phyloP scores from a whole-genome alignment of 202 grass and related monocot species.

The Sporobolus alterniflorus region DNA sequence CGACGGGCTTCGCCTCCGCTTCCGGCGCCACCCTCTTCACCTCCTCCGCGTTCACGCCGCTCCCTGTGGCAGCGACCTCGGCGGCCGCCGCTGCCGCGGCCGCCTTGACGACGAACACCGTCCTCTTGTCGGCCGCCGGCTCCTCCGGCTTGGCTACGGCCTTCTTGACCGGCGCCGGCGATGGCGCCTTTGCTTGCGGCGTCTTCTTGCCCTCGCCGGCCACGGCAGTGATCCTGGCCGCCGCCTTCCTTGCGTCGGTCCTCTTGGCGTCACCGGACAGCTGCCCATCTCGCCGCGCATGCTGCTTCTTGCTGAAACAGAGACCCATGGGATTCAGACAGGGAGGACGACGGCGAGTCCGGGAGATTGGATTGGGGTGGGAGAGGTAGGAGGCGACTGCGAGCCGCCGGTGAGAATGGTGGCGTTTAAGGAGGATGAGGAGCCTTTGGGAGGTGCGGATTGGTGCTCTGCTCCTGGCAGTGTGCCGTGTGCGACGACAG shows the following conservation, averaged over 20 bases:
- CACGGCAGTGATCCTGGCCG: not conserved
- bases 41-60: constrained; percentile 22
- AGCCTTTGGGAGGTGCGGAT: constrained; percentile 9
- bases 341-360: not conserved
- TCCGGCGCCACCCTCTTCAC: not conserved
- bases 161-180: constrained; percentile 16
- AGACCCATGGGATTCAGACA: constrained; percentile 65
- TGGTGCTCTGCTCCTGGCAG: constrained; percentile 1
- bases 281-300: constrained; percentile 9
- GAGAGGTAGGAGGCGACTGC: not conserved
- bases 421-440: constrained; percentile 1
- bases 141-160: constrained; percentile 38
- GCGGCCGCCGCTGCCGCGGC: constrained; percentile 35
- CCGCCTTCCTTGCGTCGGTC: not conserved
- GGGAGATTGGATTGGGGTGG: not conserved
- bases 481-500: not conserved
- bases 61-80: constrained; percentile 27
- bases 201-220: not conserved
- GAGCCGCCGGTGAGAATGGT: not conserved
- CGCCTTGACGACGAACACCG: constrained; percentile 66
- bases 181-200: not conserved
- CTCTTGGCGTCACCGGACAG: constrained; percentile 2
- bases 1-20: constrained; percentile 40
- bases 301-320: constrained; percentile 93
- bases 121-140: constrained; percentile 48